Conservation (phyloP, 2,329 filamentous ascomycete species). For the Neonectria magnoliae region DNA sequence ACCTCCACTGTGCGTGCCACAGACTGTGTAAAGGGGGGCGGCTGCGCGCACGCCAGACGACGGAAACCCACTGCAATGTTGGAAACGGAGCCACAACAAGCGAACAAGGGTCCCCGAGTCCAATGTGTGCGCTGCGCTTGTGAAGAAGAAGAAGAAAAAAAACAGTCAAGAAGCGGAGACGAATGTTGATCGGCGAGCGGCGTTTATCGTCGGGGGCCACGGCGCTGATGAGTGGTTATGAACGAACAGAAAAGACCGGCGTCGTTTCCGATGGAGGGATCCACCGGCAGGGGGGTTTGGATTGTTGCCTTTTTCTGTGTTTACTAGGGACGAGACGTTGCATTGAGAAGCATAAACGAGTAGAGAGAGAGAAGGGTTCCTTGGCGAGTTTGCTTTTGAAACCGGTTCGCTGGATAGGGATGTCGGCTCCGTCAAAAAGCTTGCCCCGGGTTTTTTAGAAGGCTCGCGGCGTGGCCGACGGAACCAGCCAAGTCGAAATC, state of each 20-base stretch:
- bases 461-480: constrained; percentile 13
- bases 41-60: not conserved
- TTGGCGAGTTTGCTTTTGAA: not conserved
- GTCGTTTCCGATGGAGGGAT: constrained; percentile 4
- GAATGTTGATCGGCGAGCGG: constrained; percentile 17
- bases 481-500: constrained; percentile 18
- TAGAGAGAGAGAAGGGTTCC: not conserved
- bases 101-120: constrained; percentile 1
- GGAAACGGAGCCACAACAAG: constrained; percentile 18
- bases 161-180: not conserved
- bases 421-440: not conserved
- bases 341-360: constrained; percentile 1
- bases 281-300: not conserved
- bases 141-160: not conserved
- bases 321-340: not conserved
- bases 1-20: constrained; percentile 26
- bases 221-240: constrained; percentile 8
- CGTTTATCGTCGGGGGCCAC: constrained; percentile 15
- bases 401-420: not conserved
- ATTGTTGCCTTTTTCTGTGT: not conserved
- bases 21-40: constrained; percentile 9
- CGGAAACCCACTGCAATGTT: constrained; percentile 12
- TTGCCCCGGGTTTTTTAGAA: not conserved
- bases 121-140: not conserved
- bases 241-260: not conserved